Evolutionary conservation across 176 grass and related monocot genomes (phyloP), one percentile per base, ranked within the genome.

Genomic region (Echinochloa phyllopogon): DNA sequence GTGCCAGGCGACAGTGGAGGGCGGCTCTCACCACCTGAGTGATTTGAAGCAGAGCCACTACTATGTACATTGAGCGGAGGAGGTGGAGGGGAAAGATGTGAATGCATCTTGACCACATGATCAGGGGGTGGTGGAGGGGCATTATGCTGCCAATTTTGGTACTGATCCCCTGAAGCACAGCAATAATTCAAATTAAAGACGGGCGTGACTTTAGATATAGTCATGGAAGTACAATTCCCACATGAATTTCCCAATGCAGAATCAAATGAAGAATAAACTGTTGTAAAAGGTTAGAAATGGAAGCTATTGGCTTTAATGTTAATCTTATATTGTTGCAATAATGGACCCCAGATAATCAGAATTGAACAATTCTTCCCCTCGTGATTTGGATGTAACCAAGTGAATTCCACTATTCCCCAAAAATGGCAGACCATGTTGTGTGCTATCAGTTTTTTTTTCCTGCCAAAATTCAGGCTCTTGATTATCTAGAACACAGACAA

Each of bases 121-220:
- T 96, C 91, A 64, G 89, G 55, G 12, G 89, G 87, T 66, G 89
- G 88, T 11, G 87, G 88, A 80, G 82, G 83, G 36, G 85, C 82
- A 76, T 92, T 92, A 27, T 96, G 91, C 74, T 94, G 93, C 96
- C 93, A 94, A 27, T 95, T 89, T 75, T 95, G 94, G 91, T 91
- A 92, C 21, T 76, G 75, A 60, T 96, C 97, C 83, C 89, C 97
- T 99, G 89, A 48, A 85, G 75, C 57, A 71, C 38, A 68, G 55
- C 57, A 66, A 85, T 64, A 57, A 52, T 55, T 63, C 10, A 16
- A 16, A 18, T 27, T 71, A 24, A 56, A 69, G n/a, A 38, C 20
- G 56, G 55, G 6, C 12, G 10, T 13, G 9, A 21, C 4, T 49
- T 21, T 14, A 14, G 6, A 42, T 68, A 6, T 8, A 76, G n/a